Conservation (phyloP, 1,139 yeast species). For the Hansenula sp. region DNA sequence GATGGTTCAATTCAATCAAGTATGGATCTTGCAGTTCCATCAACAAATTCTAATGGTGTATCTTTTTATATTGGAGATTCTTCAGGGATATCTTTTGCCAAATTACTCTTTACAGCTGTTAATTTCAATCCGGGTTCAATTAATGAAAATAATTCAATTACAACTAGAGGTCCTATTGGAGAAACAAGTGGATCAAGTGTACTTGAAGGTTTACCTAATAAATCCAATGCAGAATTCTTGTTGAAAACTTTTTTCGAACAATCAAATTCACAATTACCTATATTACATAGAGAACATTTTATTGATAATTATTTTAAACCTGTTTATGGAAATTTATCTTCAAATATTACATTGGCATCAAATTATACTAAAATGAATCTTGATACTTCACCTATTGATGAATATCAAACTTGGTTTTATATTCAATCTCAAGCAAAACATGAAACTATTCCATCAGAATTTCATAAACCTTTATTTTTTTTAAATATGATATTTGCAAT, state of each 20-base stretch:
- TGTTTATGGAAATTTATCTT: constrained; percentile 65
- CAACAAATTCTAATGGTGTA: constrained; percentile 14
- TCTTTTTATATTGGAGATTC: constrained; percentile 45
- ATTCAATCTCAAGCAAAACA: constrained; percentile 8
- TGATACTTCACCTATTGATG: constrained; percentile 21
- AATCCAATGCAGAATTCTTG: constrained; percentile 62
- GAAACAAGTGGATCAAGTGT: constrained; percentile 19
- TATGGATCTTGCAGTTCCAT: constrained; percentile 15
- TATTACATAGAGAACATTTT: constrained; percentile 77
- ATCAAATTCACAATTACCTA: constrained; percentile 77
- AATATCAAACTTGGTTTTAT: constrained; percentile 43
- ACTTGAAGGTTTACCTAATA: constrained; percentile 51
- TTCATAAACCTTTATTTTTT: constrained; percentile 49
- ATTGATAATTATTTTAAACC: constrained; percentile 65
- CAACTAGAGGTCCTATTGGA: constrained; percentile 21
- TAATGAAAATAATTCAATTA: constrained; percentile 23
- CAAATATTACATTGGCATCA: constrained; percentile 54
- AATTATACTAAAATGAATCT: constrained; percentile 49
- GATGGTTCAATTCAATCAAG: constrained; percentile 18
- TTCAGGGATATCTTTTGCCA: constrained; percentile 68
- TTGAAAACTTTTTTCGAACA: constrained; percentile 71
- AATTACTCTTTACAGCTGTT: constrained; percentile 71
- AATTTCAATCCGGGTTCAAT: constrained; percentile 42
- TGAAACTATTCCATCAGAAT: constrained; percentile 39
- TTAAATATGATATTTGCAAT: constrained; percentile 75